Conservation (phyloP, 805 yeast species). For the Sungouiozyma ichnusensis region DNA sequence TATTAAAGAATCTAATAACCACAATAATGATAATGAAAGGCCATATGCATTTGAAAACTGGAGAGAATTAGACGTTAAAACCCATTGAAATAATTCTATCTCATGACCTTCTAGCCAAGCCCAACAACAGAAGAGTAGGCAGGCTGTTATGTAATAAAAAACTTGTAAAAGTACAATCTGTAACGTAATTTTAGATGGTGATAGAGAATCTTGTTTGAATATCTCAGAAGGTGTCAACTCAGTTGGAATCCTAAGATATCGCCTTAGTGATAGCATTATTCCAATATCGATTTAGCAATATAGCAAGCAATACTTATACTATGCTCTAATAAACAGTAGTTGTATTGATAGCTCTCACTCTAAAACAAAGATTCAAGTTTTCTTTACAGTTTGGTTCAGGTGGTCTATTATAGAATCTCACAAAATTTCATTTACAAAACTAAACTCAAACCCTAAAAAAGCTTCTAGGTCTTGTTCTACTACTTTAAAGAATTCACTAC, state of each 20-base stretch:
- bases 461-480: no score
- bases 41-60: constrained; percentile 74
- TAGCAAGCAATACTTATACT: not conserved
- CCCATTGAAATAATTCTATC: constrained; percentile 50
- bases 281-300: no score
- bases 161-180: constrained; percentile 74
- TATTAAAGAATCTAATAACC: constrained; percentile 76
- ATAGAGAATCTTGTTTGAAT: constrained; percentile 34
- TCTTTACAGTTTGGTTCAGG: no score
- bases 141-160: constrained; percentile 68
- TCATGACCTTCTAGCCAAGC: constrained; percentile 62
- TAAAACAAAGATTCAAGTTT: no score
- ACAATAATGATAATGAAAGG: constrained; percentile 55
- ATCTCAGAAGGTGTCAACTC: constrained; percentile 23
- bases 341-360: no score
- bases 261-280: constrained; percentile 19
- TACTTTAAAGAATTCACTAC: no score
- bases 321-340: no score
- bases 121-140: constrained; percentile 51
- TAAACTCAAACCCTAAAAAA: not conserved
- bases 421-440: not conserved
- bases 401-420: not conserved
- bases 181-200: constrained; percentile 48
- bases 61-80: constrained; percentile 72
- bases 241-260: constrained; percentile 23